Evolutionary conservation across 345 rosid species (phyloP).

Genomic region (Bruguiera parviflora): DNA sequence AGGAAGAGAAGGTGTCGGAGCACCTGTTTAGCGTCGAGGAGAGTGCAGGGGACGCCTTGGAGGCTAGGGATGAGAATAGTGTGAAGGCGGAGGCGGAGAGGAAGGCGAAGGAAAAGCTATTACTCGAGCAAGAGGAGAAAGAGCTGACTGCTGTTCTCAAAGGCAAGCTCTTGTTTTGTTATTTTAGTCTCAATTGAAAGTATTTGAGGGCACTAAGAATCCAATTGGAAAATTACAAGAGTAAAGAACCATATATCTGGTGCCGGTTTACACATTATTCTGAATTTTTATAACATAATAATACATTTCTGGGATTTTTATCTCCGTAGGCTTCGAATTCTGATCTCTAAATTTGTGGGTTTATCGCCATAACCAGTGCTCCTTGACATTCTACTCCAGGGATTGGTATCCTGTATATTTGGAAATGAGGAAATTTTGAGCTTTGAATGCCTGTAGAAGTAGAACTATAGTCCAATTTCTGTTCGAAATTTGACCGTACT

Average conservation of each 20-base stretch:
- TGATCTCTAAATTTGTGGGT: no score
- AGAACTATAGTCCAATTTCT: background rate
- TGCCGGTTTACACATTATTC: background rate
- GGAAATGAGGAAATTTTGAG: background rate
- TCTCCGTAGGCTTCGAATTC: no score
- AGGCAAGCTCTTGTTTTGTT: conserved; percentile 33
- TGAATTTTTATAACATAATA: background rate
- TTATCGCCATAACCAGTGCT: no score
- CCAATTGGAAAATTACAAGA: background rate
- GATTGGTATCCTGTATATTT: background rate
- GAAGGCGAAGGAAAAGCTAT: conserved; percentile 28
- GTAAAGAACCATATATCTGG: background rate
- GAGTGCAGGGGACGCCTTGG: conserved; percentile 16
- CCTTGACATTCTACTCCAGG: no score
- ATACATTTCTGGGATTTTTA: no score
- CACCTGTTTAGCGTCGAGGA: conserved; percentile 44
- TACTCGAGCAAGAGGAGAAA: conserved; percentile 57
- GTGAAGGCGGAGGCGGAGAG: conserved; percentile 19
- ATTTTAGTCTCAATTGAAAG: background rate
- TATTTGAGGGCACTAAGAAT: background rate
- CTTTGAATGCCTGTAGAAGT: background rate
- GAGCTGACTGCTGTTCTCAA: conserved; percentile 53
- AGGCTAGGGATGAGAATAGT: conserved; percentile 7
- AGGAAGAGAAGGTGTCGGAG: conserved; percentile 31
- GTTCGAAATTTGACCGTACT: no score